These are phyloP conservation scores for Aspergillus coremiiformis DNA, from an alignment of 495 filamentous ascomycete species.

Conservation along the genomic window DNA sequence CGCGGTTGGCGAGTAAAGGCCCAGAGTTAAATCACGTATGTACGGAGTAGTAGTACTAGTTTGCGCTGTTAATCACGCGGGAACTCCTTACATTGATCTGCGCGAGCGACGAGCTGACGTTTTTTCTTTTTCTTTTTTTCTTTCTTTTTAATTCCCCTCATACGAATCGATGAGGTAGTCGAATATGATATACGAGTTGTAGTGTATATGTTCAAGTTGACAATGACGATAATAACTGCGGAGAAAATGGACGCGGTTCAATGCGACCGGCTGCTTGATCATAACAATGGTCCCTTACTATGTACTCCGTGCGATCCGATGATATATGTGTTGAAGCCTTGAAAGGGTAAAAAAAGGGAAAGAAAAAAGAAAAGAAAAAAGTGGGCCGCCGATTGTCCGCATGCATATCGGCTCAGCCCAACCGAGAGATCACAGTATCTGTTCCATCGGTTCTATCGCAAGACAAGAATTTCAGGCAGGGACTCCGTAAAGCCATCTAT, in stretches of 20 bases:
- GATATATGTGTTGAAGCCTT: too few relatives aligned
- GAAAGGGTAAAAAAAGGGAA: neutral
- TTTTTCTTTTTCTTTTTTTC: too few relatives aligned
- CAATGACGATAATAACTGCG: neutral
- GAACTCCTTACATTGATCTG: constrained; percentile 29
- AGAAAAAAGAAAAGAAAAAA: neutral
- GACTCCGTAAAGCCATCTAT: neutral
- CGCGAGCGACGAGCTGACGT: neutral
- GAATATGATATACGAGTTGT: neutral
- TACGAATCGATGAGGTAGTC: neutral
- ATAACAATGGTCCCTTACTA: neutral
- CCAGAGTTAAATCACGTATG: constrained; percentile 6
- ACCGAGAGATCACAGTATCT: neutral
- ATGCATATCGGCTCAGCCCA: neutral
- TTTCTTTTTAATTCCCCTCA: neutral
- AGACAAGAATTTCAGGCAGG: neutral
- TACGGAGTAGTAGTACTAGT: too few relatives aligned
- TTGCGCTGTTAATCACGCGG: constrained; percentile 35
- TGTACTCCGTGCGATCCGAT: neutral
- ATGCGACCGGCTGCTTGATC: neutral
- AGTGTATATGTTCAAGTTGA: neutral
- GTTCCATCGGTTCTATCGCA: neutral
- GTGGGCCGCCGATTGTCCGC: neutral
- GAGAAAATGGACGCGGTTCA: too few relatives aligned
- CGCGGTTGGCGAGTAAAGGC: constrained; percentile 9